A percentile compares a stretch with the other conserved stretches of the same genome.
Evolutionary conservation across 2,329 filamentous ascomycete species (phyloP).

Genomic region (Colletotrichum salicis): DNA sequence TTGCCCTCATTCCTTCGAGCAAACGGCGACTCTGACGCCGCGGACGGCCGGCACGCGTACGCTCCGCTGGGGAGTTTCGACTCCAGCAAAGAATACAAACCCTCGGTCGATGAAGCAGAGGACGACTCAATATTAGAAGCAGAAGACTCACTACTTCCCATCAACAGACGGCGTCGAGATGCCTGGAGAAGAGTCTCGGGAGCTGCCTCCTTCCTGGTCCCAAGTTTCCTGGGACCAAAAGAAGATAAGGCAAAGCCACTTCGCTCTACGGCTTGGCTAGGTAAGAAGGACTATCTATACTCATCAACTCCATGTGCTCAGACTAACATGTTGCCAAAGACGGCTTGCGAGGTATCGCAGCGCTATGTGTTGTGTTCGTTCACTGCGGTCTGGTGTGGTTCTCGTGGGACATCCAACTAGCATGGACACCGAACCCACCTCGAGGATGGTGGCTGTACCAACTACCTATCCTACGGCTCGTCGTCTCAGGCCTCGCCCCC

Average conservation of each 20-base stretch:
- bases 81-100: no score
- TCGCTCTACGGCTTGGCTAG: constrained; percentile 20
- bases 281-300: neutral
- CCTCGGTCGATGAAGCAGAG: no score
- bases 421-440: constrained; percentile 9
- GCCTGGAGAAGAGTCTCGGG: no score
- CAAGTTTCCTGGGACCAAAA: constrained; percentile 8
- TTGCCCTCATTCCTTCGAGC: no score
- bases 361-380: constrained; percentile 12
- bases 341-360: constrained; percentile 17
- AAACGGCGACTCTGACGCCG: no score
- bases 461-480: constrained; percentile 41
- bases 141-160: no score
- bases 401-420: constrained; percentile 10
- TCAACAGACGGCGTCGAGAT: no score
- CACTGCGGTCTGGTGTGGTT: constrained; percentile 15
- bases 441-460: constrained; percentile 35
- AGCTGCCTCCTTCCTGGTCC: neutral
- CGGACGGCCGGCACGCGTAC: no score
- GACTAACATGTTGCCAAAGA: neutral
- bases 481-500: constrained; percentile 43
- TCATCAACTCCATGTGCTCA: neutral
- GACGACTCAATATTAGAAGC: no score
- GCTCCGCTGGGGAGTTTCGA: no score
- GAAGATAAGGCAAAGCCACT: neutral